Evolutionary conservation across 148 eudicot genomes (phyloP).

Genomic region (Chenopodium berlandieri): DNA sequence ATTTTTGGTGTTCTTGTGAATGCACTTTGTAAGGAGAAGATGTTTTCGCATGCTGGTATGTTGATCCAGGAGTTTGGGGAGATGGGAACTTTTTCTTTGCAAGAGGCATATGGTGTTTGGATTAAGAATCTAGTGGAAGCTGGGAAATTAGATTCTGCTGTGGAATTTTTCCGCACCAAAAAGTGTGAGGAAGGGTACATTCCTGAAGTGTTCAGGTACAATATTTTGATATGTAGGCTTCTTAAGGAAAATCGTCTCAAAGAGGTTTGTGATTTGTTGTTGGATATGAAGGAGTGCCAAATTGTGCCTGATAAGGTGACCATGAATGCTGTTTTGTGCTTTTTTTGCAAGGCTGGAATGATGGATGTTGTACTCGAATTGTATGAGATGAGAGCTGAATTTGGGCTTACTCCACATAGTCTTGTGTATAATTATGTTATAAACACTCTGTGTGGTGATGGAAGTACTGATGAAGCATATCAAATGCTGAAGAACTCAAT

Average conservation of each 20-base stretch:
- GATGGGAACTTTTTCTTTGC: constrained; percentile 34
- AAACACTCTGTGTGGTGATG: constrained; percentile 67
- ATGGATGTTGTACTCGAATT: constrained; percentile 64
- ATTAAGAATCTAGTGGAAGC: constrained; percentile 50
- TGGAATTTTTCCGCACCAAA: constrained; percentile 46
- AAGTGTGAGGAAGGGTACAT: constrained; percentile 49
- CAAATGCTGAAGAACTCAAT: constrained; percentile 47
- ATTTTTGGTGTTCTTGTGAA: constrained; percentile 40
- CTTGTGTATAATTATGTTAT: constrained; percentile 66
- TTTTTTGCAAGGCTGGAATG: constrained; percentile 89
- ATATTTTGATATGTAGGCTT: constrained; percentile 53
- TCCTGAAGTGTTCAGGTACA: constrained; percentile 67
- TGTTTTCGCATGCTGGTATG: constrained; percentile 50
- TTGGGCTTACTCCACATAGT: constrained; percentile 62
- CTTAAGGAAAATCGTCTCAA: constrained; percentile 53
- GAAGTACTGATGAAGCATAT: constrained; percentile 65
- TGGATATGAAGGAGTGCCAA: constrained; percentile 63
- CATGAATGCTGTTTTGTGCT: constrained; percentile 68
- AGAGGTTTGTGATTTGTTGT: constrained; percentile 75
- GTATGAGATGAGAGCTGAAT: constrained; percentile 51
- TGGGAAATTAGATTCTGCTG: constrained; percentile 56
- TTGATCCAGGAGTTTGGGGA: constrained; percentile 52
- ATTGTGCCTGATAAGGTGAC: constrained; percentile 68
- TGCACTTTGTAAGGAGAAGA: constrained; percentile 52
- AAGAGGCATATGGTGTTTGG: constrained; percentile 62